These are phyloP conservation scores for Russula compacta DNA, from an alignment of 768 basidiomycete genomes.

Conservation along the genomic window DNA sequence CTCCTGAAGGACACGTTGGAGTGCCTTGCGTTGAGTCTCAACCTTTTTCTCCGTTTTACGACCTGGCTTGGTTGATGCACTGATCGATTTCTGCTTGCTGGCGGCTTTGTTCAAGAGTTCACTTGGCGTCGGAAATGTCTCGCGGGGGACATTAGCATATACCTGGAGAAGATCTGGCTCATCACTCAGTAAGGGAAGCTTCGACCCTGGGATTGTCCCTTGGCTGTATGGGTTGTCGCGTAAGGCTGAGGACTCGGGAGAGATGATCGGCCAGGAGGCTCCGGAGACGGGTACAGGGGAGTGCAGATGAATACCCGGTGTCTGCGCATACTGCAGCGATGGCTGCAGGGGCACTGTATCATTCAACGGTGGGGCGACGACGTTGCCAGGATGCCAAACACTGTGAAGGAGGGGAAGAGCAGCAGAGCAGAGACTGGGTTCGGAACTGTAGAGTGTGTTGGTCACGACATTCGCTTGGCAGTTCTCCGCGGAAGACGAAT, in stretches of 20 bases:
- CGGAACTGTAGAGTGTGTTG: not conserved
- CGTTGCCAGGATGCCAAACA: conserved; percentile 10
- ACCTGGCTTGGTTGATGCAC: not conserved
- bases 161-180: conserved; percentile 17
- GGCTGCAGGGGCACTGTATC: not conserved
- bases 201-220: not conserved
- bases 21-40: conserved; percentile 47
- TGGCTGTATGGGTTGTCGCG: not conserved
- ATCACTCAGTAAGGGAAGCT: not conserved
- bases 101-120: conserved; percentile 44
- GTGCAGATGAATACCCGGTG: conserved; percentile 10
- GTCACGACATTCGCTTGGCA: not conserved
- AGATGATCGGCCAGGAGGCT: conserved; percentile 10
- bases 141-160: conserved; percentile 22
- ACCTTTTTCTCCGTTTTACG: conserved; percentile 15
- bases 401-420: conserved; percentile 4
- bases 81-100: conserved; percentile 14
- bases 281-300: conserved; percentile 19
- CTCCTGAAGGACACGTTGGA: conserved; percentile 48
- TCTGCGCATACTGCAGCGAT: conserved; percentile 1
- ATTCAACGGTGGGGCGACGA: not conserved
- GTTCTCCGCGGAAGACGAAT: conserved; percentile 1
- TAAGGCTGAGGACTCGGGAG: conserved; percentile 2
- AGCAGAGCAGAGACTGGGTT: conserved; percentile 4
- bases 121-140: conserved; percentile 51